Conservation (phyloP, 768 basidiomycete genomes). For the Rhizopogon vulgaris region DNA sequence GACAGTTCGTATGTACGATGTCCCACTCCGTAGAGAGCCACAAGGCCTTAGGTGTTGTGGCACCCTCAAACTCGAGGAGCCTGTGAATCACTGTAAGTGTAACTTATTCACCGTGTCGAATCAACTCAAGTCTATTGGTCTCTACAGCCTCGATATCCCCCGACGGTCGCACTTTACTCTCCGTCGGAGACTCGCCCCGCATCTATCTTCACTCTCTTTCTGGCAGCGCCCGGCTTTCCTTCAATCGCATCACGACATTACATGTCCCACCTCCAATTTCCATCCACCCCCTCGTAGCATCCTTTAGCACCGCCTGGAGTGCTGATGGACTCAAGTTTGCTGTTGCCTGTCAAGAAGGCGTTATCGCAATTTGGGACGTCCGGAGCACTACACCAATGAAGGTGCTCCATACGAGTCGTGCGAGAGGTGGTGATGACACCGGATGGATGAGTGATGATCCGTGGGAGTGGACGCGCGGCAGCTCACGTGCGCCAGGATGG, state of each 20-base stretch:
- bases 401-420: conserved; percentile 49
- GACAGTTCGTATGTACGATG: conserved; percentile 74
- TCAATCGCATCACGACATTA: conserved; percentile 64
- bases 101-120: background rate
- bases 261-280: conserved; percentile 53
- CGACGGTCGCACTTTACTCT: conserved; percentile 79
- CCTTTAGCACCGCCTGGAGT: conserved; percentile 78
- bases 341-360: conserved; percentile 77
- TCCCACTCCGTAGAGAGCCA: conserved; percentile 49
- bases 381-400: conserved; percentile 66
- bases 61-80: conserved; percentile 51
- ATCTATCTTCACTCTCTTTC: conserved; percentile 77
- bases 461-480: conserved; percentile 61
- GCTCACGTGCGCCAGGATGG: conserved; percentile 66
- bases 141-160: conserved; percentile 79
- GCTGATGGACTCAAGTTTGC: conserved; percentile 73
- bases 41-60: conserved; percentile 45
- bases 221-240: conserved; percentile 54
- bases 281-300: conserved; percentile 39
- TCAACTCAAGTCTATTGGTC: conserved; percentile 7
- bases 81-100: conserved; percentile 75
- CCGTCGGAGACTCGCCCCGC: conserved; percentile 86
- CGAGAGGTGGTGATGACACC: conserved; percentile 34
- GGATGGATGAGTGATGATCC: conserved; percentile 57
- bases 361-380: conserved; percentile 80